phyloP scores from a whole-genome alignment of 306 rosid genomes.

The Parietaria judaica region DNA sequence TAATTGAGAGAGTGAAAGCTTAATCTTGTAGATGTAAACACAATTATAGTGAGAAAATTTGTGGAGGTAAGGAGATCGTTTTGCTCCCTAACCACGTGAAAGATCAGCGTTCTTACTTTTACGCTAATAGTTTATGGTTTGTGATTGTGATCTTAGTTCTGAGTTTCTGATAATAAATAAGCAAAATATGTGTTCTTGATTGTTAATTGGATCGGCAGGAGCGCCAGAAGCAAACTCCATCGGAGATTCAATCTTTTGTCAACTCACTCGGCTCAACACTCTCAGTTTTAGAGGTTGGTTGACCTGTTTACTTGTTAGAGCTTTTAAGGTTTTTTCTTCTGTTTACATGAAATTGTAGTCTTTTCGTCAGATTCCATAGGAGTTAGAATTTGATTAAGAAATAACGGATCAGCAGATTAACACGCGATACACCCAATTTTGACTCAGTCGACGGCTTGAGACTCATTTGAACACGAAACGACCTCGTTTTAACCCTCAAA shows the following conservation, averaged over 20 bases:
- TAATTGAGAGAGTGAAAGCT: too few species aligned
- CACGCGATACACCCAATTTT: too few species aligned
- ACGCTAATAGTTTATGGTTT: too few species aligned
- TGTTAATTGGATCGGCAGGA: slow-evolving; percentile 52
- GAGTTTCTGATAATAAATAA: too few species aligned
- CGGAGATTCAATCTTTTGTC: slow-evolving; percentile 53
- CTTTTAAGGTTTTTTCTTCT: slow-evolving; percentile 10
- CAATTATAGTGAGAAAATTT: too few species aligned
- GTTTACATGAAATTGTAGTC: slow-evolving; percentile 11
- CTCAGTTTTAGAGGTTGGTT: slow-evolving; percentile 60
- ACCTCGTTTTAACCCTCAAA: background rate
- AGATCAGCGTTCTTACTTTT: too few species aligned
- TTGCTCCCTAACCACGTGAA: too few species aligned
- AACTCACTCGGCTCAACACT: slow-evolving; percentile 63
- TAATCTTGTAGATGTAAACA: too few species aligned
- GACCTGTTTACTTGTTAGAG: slow-evolving; percentile 11
- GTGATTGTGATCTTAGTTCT: background rate
- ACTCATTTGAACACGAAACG: background rate
- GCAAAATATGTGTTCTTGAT: slow-evolving; percentile 1
- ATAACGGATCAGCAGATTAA: too few species aligned
- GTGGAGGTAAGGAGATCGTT: too few species aligned
- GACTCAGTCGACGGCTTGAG: too few species aligned
- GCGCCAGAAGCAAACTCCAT: slow-evolving; percentile 49
- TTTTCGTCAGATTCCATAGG: slow-evolving; percentile 4
- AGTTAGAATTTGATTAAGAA: background rate